phyloP scores from a whole-genome alignment of 352 stramenopile genomes.

The Phytophthora rubi region DNA sequence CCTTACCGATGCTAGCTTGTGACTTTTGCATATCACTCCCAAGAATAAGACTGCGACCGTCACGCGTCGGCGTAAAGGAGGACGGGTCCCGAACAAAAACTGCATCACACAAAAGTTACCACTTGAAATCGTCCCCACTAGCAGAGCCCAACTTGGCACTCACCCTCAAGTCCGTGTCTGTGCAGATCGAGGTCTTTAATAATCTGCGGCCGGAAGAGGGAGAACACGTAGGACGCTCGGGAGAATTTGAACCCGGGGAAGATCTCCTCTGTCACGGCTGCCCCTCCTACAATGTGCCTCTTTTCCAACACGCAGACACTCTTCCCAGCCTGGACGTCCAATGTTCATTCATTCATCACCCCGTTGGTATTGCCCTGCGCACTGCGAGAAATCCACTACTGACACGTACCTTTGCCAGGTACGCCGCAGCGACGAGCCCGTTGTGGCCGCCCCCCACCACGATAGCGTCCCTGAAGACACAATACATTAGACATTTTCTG shows the following conservation, averaged over 20 bases:
- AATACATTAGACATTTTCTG: background rate
- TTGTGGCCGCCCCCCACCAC: slow-evolving; percentile 91
- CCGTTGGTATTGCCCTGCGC: background rate
- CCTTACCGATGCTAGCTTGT: slow-evolving; percentile 74
- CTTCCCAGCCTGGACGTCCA: slow-evolving; percentile 63
- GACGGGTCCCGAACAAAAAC: slow-evolving; percentile 84
- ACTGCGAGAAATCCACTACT: background rate
- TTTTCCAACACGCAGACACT: slow-evolving; percentile 90
- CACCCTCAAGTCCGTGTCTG: slow-evolving; percentile 77
- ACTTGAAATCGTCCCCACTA: background rate
- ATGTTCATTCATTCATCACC: background rate
- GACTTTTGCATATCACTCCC: slow-evolving; percentile 78
- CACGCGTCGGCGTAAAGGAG: slow-evolving; percentile 88
- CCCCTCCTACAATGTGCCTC: slow-evolving; percentile 85
- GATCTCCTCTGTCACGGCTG: slow-evolving; percentile 92
- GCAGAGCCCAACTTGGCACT: background rate
- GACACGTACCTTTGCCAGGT: slow-evolving; percentile 78
- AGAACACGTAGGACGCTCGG: slow-evolving; percentile 91
- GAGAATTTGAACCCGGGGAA: slow-evolving; percentile 92
- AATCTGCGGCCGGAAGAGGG: slow-evolving; percentile 89
- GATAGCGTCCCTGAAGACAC: slow-evolving; percentile 77
- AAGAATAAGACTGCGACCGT: slow-evolving; percentile 81
- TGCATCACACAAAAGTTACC: slow-evolving; percentile 20
- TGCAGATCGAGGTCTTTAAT: slow-evolving; percentile 90
- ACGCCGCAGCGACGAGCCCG: slow-evolving; percentile 87